These are phyloP conservation scores for Pseudodiploospora longispora DNA, from an alignment of 2,329 filamentous ascomycete genomes.

Conservation along the genomic window DNA sequence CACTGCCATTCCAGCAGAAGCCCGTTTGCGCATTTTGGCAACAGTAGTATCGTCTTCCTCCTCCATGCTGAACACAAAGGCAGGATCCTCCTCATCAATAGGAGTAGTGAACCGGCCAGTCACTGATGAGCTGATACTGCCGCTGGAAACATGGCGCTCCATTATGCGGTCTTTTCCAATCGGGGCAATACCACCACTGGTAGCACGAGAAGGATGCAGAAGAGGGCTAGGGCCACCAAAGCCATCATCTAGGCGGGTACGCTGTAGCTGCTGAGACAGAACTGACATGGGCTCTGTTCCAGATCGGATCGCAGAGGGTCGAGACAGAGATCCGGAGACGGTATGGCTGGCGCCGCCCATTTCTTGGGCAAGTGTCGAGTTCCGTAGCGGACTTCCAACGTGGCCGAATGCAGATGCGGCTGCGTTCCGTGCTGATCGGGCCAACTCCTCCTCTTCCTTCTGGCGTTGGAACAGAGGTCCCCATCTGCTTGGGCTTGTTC, in stretches of 20 bases:
- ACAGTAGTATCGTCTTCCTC: slow-evolving; percentile 47
- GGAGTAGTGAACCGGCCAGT: slow-evolving; percentile 54
- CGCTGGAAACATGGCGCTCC: slow-evolving; percentile 53
- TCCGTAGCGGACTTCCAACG: slow-evolving; percentile 57
- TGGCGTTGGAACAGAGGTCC: slow-evolving; percentile 52
- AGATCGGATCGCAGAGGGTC: slow-evolving; percentile 31
- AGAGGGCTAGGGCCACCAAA: slow-evolving; percentile 36
- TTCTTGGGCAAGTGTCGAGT: slow-evolving; percentile 51
- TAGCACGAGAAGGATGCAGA: slow-evolving; percentile 40
- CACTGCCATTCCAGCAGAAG: slow-evolving; percentile 34
- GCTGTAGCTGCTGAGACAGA: slow-evolving; percentile 54
- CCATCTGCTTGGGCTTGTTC: slow-evolving; percentile 54
- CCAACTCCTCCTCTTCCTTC: slow-evolving; percentile 47
- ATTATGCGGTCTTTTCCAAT: slow-evolving; percentile 35
- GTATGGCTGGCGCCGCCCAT: slow-evolving; percentile 28
- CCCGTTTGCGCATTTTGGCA: slow-evolving; percentile 39
- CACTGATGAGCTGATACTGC: slow-evolving; percentile 46
- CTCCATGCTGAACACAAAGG: slow-evolving; percentile 60
- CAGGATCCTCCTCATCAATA: slow-evolving; percentile 56
- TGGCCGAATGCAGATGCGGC: slow-evolving; percentile 53
- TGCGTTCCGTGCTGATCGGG: slow-evolving; percentile 27
- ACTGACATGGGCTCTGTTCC: slow-evolving; percentile 48
- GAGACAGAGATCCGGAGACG: slow-evolving; percentile 24
- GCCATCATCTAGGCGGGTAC: slow-evolving; percentile 46
- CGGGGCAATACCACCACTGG: slow-evolving; percentile 29